These are phyloP conservation scores for Penicillium concentricum DNA, from an alignment of 2,329 filamentous ascomycete species.

Conservation along the genomic window DNA sequence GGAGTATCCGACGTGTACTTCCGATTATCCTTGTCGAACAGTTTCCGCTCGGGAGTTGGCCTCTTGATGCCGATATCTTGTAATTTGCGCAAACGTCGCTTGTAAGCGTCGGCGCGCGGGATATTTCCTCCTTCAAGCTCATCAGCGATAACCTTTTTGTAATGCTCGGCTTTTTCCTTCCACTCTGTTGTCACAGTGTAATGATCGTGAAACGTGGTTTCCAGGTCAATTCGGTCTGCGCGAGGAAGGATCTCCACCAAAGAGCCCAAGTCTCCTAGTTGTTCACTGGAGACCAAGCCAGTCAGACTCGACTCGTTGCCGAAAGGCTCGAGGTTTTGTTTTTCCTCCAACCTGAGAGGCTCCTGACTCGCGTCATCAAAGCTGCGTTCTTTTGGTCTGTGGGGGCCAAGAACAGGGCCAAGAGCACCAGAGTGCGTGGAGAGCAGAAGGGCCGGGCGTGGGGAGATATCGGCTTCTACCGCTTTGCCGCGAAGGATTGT, in stretches of 20 bases:
- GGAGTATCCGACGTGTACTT: background rate
- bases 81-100: background rate
- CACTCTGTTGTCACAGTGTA: background rate
- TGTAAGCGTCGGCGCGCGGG: background rate
- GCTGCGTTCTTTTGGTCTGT: background rate
- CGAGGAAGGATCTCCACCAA: slow-evolving; percentile 3
- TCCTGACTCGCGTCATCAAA: background rate
- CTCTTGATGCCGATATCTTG: background rate
- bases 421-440: slow-evolving; percentile 13
- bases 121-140: background rate
- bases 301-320: background rate
- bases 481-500: slow-evolving; percentile 37
- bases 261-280: background rate
- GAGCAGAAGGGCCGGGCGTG: background rate
- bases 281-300: background rate
- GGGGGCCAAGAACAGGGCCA: background rate
- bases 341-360: background rate
- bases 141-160: background rate
- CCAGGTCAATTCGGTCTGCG: slow-evolving; percentile 10
- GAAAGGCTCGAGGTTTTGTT: background rate
- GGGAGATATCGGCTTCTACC: slow-evolving; percentile 12
- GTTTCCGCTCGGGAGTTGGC: background rate
- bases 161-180: background rate
- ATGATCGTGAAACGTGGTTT: background rate
- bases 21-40: slow-evolving; percentile 1